phyloP scores from a whole-genome alignment of 805 yeast genomes.

The Hanseniaspora singularis region DNA sequence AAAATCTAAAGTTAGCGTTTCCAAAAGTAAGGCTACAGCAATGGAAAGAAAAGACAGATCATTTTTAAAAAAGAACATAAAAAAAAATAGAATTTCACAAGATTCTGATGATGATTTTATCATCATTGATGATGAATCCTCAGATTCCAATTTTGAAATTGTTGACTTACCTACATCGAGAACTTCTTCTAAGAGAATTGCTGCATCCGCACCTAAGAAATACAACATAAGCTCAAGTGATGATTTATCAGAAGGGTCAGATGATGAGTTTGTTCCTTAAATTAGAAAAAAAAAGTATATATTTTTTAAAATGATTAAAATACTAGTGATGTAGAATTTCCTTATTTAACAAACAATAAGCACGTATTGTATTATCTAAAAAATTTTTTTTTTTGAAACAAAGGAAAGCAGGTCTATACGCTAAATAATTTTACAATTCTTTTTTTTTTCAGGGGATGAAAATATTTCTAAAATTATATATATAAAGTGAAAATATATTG shows the following conservation, averaged over 20 bases:
- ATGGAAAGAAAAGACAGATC: not conserved
- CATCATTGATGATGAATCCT: not conserved
- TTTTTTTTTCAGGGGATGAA: too few species aligned
- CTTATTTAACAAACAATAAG: too few species aligned
- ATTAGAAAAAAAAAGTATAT: not conserved
- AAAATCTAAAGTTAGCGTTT: not conserved
- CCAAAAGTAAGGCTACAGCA: not conserved
- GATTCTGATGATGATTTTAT: slow-evolving; percentile 16
- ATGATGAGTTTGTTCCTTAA: slow-evolving; percentile 15
- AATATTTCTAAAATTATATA: too few species aligned
- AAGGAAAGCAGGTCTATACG: too few species aligned
- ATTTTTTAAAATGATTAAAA: not conserved
- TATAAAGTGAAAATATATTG: too few species aligned
- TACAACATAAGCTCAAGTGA: slow-evolving; percentile 24
- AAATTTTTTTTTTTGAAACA: too few species aligned
- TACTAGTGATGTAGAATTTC: too few species aligned
- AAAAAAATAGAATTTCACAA: slow-evolving; percentile 17
- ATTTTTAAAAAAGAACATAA: slow-evolving; percentile 15
- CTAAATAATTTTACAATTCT: too few species aligned
- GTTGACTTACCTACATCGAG: slow-evolving; percentile 17
- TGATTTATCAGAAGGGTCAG: slow-evolving; percentile 21
- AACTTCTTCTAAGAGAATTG: slow-evolving; percentile 19
- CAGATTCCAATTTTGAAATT: slow-evolving; percentile 12
- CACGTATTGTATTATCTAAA: too few species aligned
- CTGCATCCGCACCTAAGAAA: slow-evolving; percentile 23